Evolutionary conservation across 2,329 filamentous ascomycete genomes (phyloP), one percentile per base, ranked within the genome.

Genomic region (Penicillium sp.): DNA sequence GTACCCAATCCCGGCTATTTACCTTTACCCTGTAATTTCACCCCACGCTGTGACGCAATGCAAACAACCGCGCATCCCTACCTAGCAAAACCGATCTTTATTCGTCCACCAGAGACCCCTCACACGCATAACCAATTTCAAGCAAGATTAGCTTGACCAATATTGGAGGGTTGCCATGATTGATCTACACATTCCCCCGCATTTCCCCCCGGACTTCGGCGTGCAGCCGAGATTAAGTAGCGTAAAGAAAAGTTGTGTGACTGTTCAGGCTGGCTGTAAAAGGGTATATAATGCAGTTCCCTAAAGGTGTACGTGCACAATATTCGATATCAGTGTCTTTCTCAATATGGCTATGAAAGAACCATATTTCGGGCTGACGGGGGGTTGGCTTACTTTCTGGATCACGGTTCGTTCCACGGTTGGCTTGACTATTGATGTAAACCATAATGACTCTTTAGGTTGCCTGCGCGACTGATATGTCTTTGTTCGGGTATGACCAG

Each of bases 401-500:
- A 42, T 53, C 29, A 53, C 54, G 49, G 54, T 56, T 43, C 43
- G 24, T 27, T 6, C 24, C 24, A 27, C 5, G 34, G 7, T 7
- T 43, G 32, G 22, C 5, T 18, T 36, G 13, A 16, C 3, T 16
- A 38, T 16, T 14, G 8, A 5, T 5, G 6, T 13, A 16, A 4
- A 16, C 13, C 39, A 31, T 31, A 39, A 32, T 42, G 11, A 32
- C 32, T 14, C 36, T 14, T 38, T 21, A 56, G 49, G 54, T 56
- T 29, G 55, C 51, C 13, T 57, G 55, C 14, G 55, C 47, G 21
- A 57, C 52, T 18, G 78, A 80, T 47, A 81, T 79, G 79, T 78
- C 74, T 2, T 61, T 80, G 2, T 79, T 72, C 49, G 70, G 69
- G 5, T 79, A 79, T 49, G 77, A 81, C 47, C 79, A 83, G 67